phyloP scores from a whole-genome alignment of 1,284 basidiomycete species.

The Phylloboletellus chloephorus region DNA sequence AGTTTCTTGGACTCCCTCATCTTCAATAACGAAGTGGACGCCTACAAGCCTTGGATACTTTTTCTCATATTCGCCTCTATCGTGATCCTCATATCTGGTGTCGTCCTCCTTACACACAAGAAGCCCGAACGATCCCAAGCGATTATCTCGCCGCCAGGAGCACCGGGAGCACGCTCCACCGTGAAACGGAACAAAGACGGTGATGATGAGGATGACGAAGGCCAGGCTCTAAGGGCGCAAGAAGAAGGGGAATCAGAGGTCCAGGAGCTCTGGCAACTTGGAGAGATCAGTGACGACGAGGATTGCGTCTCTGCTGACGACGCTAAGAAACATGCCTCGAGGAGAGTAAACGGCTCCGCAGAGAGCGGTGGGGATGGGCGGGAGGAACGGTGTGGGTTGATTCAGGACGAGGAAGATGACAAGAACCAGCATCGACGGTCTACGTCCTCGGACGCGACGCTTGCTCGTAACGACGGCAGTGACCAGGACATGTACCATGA shows the following conservation, averaged over 20 bases:
- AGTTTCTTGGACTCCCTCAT: constrained; percentile 68
- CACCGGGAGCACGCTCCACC: constrained; percentile 13
- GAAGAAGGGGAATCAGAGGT: constrained; percentile 39
- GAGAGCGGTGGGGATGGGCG: not conserved
- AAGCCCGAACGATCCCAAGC: constrained; percentile 55
- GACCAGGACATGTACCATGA: constrained; percentile 18
- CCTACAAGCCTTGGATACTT: constrained; percentile 81
- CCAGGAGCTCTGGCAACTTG: constrained; percentile 58
- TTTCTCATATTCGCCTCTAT: constrained; percentile 85
- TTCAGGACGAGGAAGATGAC: constrained; percentile 24
- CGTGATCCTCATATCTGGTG: constrained; percentile 77
- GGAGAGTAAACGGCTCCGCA: constrained; percentile 9
- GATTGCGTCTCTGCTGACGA: constrained; percentile 23
- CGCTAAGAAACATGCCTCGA: constrained; percentile 12
- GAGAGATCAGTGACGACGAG: constrained; percentile 60
- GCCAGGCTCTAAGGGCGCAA: constrained; percentile 31
- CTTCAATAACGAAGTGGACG: constrained; percentile 77
- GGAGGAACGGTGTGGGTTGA: constrained; percentile 25
- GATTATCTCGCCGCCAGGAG: constrained; percentile 13
- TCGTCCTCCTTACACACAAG: constrained; percentile 80
- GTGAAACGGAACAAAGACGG: constrained; percentile 16
- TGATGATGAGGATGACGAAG: constrained; percentile 33
- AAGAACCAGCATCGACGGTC: constrained; percentile 30
- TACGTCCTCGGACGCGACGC: constrained; percentile 37
- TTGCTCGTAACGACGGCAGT: constrained; percentile 27